A percentile compares a stretch with the other conserved stretches of the same genome.
Evolutionary conservation across 352 stramenopile genomes (phyloP).

Genomic region (Phytopythium boreale): DNA sequence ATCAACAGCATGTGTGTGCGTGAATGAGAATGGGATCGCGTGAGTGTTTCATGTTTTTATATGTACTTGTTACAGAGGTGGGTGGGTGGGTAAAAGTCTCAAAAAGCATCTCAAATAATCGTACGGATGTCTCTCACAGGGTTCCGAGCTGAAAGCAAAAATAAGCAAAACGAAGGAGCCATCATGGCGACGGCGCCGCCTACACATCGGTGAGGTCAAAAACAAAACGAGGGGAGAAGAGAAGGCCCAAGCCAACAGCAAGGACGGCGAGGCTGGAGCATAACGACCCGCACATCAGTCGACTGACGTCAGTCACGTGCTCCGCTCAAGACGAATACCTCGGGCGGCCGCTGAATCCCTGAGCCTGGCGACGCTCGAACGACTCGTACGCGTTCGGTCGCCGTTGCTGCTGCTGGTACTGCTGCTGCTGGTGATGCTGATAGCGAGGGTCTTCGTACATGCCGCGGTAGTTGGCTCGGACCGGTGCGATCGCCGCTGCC

Average conservation of each 20-base stretch:
- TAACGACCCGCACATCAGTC: neutral
- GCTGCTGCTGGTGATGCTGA: conserved; percentile 12
- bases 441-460: conserved; percentile 11
- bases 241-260: neutral
- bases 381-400: conserved; percentile 3
- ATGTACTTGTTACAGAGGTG: conserved; percentile 1
- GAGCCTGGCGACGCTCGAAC: neutral
- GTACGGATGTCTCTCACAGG: conserved; percentile 1
- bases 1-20: too few relatives aligned
- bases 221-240: conserved; percentile 1
- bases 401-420: conserved; percentile 20
- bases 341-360: neutral
- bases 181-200: neutral
- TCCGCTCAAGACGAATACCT: conserved; percentile 3
- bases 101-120: conserved; percentile 8
- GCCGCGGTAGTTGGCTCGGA: neutral
- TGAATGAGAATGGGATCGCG: neutral
- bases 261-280: neutral
- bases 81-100: neutral
- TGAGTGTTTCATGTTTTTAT: conserved; percentile 1
- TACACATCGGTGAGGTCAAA: neutral
- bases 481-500: conserved; percentile 5
- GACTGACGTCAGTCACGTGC: neutral
- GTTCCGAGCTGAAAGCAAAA: conserved; percentile 9
- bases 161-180: conserved; percentile 24